Evolutionary conservation across 176 grass and related monocot genomes (phyloP).

Genomic region (Puya raimondii): DNA sequence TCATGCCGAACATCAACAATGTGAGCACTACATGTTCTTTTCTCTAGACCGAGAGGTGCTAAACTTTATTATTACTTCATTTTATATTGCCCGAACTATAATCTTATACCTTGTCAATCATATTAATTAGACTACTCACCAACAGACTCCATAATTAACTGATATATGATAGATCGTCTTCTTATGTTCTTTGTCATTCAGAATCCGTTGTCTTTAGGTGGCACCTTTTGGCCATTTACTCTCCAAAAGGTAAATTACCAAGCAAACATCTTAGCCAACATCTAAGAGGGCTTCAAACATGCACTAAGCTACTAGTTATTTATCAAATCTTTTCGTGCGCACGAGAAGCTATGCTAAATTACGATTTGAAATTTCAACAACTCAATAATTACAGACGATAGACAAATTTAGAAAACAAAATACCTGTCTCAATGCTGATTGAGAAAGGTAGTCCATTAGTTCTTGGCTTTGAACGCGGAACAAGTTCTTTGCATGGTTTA

Average conservation of each 20-base stretch:
- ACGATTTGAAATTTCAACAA: too few relatives aligned
- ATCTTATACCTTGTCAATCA: neutral
- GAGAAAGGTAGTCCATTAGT: slow-evolving; percentile 33
- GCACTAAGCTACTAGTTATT: neutral
- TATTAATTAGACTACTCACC: neutral
- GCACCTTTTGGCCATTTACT: neutral
- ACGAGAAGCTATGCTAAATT: neutral
- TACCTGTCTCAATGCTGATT: slow-evolving; percentile 33
- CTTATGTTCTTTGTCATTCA: neutral
- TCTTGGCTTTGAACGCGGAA: slow-evolving; percentile 55
- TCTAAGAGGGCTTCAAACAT: neutral
- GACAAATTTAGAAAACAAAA: neutral
- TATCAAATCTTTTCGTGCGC: slow-evolving; percentile 4
- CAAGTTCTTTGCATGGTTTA: slow-evolving; percentile 40
- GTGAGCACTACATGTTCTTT: too few relatives aligned
- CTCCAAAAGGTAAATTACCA: neutral
- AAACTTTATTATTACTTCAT: neutral
- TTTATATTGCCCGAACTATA: neutral
- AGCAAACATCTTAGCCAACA: slow-evolving; percentile 1
- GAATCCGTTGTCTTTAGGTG: neutral
- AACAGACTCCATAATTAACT: neutral
- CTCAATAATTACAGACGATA: slow-evolving; percentile 1
- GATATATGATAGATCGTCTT: too few relatives aligned
- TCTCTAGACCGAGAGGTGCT: too few relatives aligned
- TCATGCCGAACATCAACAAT: too few relatives aligned